phyloP scores from a whole-genome alignment of 2,329 filamentous ascomycete genomes.

The Laburnicola sp. region DNA sequence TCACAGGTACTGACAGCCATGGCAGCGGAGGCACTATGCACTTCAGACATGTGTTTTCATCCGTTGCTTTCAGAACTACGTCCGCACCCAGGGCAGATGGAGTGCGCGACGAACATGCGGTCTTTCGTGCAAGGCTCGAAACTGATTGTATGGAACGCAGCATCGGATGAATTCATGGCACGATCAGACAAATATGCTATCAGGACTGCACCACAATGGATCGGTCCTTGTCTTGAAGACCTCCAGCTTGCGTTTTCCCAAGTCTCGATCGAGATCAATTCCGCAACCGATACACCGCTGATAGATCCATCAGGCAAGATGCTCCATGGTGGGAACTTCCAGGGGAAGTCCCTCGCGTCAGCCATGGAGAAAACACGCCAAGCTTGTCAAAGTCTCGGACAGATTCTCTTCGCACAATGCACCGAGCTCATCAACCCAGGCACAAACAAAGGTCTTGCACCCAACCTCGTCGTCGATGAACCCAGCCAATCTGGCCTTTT shows the following conservation, averaged over 20 bases:
- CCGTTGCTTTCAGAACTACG: slow-evolving; percentile 61
- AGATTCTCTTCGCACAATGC: slow-evolving; percentile 66
- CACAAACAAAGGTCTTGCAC: slow-evolving; percentile 63
- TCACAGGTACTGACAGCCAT: slow-evolving; percentile 65
- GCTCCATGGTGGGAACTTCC: slow-evolving; percentile 69
- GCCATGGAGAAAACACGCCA: slow-evolving; percentile 64
- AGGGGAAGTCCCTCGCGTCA: slow-evolving; percentile 64
- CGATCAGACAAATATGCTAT: slow-evolving; percentile 66
- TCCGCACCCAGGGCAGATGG: slow-evolving; percentile 62
- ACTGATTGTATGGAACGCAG: slow-evolving; percentile 17
- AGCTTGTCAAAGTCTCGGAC: slow-evolving; percentile 59
- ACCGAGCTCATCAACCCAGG: slow-evolving; percentile 65
- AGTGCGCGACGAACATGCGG: slow-evolving; percentile 28
- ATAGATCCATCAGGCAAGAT: slow-evolving; percentile 54
- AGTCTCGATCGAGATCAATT: slow-evolving; percentile 64
- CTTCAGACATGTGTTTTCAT: slow-evolving; percentile 60
- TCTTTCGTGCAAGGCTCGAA: slow-evolving; percentile 28
- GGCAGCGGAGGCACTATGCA: slow-evolving; percentile 61
- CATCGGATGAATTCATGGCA: slow-evolving; percentile 9
- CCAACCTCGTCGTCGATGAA: slow-evolving; percentile 64
- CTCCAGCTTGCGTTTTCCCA: slow-evolving; percentile 61
- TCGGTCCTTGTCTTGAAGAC: slow-evolving; percentile 68
- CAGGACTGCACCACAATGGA: slow-evolving; percentile 68
- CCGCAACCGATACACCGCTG: slow-evolving; percentile 68
- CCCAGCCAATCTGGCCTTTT: slow-evolving; percentile 61